These are phyloP conservation scores for Clavulina sp. DNA, from an alignment of 768 basidiomycete species.

Conservation along the genomic window DNA sequence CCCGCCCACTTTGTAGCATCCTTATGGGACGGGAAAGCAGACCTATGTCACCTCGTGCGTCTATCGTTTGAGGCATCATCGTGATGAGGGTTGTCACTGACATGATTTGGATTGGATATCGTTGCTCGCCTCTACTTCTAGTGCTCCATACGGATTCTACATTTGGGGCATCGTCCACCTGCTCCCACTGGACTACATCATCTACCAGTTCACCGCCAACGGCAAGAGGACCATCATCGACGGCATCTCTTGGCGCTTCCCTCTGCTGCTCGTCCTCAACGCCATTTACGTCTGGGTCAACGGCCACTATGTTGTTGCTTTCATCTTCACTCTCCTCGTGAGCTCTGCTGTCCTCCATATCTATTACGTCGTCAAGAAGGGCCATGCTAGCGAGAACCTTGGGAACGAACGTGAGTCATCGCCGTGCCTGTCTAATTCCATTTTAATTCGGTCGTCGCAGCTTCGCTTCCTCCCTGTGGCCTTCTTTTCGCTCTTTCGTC, in stretches of 20 bases:
- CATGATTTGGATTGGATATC: too few relatives aligned
- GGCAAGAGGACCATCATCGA: conserved; percentile 73
- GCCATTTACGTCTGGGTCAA: conserved; percentile 79
- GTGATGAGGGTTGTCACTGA: neutral
- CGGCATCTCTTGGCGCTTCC: conserved; percentile 82
- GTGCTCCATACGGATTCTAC: conserved; percentile 77
- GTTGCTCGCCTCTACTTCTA: too few relatives aligned
- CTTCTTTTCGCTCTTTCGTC: conserved; percentile 95
- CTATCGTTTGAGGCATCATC: neutral
- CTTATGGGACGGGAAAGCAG: conserved; percentile 54
- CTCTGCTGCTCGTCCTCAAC: conserved; percentile 73
- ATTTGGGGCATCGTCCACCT: conserved; percentile 84
- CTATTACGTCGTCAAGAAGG: conserved; percentile 88
- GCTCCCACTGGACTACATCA: conserved; percentile 74
- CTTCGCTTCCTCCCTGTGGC: conserved; percentile 58
- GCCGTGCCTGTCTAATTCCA: neutral
- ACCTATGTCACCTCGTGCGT: conserved; percentile 70
- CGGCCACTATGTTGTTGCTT: conserved; percentile 60
- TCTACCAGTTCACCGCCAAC: conserved; percentile 70
- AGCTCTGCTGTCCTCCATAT: conserved; percentile 70
- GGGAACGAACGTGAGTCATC: conserved; percentile 42
- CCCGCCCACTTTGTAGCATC: too few relatives aligned
- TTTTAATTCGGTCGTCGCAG: neutral
- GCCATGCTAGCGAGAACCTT: conserved; percentile 42
- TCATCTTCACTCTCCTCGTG: conserved; percentile 76